These are phyloP conservation scores for Neurospora sp. DNA, from an alignment of 495 filamentous ascomycete species.

Conservation along the genomic window DNA sequence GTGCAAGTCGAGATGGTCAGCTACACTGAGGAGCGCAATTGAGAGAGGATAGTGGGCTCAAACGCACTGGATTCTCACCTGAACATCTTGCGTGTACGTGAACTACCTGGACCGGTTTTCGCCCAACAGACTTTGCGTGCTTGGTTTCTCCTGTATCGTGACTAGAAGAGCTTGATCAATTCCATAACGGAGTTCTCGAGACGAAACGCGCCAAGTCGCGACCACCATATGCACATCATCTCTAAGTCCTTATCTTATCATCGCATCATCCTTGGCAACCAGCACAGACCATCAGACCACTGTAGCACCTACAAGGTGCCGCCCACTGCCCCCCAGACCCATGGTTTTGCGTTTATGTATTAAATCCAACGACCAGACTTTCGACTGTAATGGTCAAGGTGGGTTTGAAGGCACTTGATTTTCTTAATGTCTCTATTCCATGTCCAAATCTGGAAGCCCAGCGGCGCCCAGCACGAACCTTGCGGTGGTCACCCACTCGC, in stretches of 20 bases:
- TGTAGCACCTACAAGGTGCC: not conserved
- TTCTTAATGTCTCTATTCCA: slow-evolving; percentile 32
- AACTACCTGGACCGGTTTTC: not conserved
- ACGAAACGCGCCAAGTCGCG: not conserved
- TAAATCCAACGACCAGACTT: slow-evolving; percentile 4
- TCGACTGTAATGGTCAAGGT: slow-evolving; percentile 41
- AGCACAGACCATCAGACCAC: not conserved
- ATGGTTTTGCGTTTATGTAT: slow-evolving; percentile 10
- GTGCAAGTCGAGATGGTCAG: not conserved
- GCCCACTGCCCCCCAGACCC: not conserved
- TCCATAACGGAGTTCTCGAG: not conserved
- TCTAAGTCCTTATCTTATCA: not conserved
- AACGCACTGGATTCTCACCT: not conserved
- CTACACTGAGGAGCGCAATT: not conserved
- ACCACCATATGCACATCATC: not conserved
- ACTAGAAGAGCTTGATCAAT: not conserved
- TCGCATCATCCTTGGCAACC: not conserved
- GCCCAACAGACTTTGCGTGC: not conserved
- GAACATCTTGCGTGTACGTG: not conserved
- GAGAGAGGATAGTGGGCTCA: not conserved
- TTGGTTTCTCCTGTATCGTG: not conserved
- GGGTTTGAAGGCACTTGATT: slow-evolving; percentile 37
- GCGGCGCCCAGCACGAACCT: slow-evolving; percentile 43
- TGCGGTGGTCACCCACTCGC: slow-evolving; percentile 41
- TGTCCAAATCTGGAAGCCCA: slow-evolving; percentile 35